Base-by-base conservation (phyloP, 2,329 filamentous ascomycete genomes). In the Sporothrix brunneoviolacea region DNA sequence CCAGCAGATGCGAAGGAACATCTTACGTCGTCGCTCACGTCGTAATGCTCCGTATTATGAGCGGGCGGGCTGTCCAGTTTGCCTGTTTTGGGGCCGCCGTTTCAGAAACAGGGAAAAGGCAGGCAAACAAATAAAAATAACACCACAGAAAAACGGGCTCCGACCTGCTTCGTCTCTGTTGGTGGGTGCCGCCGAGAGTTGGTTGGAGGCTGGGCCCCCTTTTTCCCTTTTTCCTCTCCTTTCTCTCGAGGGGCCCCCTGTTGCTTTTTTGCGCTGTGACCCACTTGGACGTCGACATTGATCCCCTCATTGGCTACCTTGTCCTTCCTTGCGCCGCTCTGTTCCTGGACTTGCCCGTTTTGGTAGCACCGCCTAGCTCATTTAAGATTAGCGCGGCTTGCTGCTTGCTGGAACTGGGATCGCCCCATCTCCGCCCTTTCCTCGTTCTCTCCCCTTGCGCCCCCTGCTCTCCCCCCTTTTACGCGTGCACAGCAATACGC, bases 311-410 rank as follows among this genome's bases (percentile, higher is more conserved):
- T 47, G 44, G 44, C 35, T 18, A n/a, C 8, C 9, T 18, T 18
- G 10, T 21, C 16, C 41, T 30, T 36, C 22, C 24, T 19, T n/a
- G 30, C 27, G 21, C 8, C 15, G 43, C 21, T n/a, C 48, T 51
- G 49, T 51, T 51, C 49, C 49, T 51, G 49, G 28, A 46, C 49
- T 51, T 46, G 28, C 28, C 49, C 42, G 15, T 18, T 30, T 30
- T 5, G 43, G 28, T n/a, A 5, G 16, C 10, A 4, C 3, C 18
- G 16, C 42, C 40, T 40, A 41, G 27, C 33, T 24, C 5, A 8
- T 15, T 19, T 21, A 21, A 18, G 44, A 22, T 21, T 47, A 39
- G 43, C 33, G 16, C 28, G 33, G 32, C 32, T 24, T n/a, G n/a
- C n/a, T n/a, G n/a, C 30, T 45, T 45, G 32, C 42, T 45, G 42